Base-by-base conservation (phyloP, 768 basidiomycete genomes). In the Cystobasidium tubakii region DNA sequence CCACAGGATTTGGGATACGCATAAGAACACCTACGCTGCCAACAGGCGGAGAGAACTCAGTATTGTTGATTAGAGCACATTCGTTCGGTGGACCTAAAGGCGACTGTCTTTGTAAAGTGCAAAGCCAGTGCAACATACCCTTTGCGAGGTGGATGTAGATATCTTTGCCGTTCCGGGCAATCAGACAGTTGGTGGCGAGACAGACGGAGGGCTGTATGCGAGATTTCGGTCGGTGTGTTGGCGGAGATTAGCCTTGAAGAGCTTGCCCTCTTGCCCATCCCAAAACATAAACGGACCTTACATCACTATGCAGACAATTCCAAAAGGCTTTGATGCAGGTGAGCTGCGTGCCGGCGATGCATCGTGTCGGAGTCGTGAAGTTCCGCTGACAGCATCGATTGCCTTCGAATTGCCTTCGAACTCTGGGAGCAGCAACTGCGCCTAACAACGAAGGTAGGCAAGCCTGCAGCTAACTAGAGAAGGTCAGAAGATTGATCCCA, bases 1-100 rank as follows among this genome's bases (percentile, higher is more conserved):
- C 36, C 19, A 31, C 77, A 96, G 93, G 63, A 95, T 97, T 76
- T 98, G 94, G 94, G 86, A 98, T 80, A 88, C 88, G 7, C 95
- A 97, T 83, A 98, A 98, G 82, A 90, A 97, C 79, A 85, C 88
- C 67, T 75, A 75, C 53, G 70, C 67, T 2, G 60, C 31, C 25
- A 62, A 73, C 57, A 39, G 74, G 43, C 34, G 33, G 21, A n/a
- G 62, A 36, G 74, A 75, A 46, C 44, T 75, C 6, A 73, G 64
- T 36, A 73, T 73, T 23, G 72, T 73, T 10, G 72, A 73, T 66
- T 73, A 42, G 27, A 46, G 36, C 9, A 7, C n/a, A 23, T n/a
- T 55, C n/a, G n/a, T n/a, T n/a, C n/a, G n/a, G n/a, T n/a, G n/a
- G n/a, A n/a, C n/a, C n/a, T n/a, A n/a, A n/a, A n/a, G n/a, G n/a